A percentile compares a stretch with the other conserved stretches of the same genome.
Conservation (phyloP, 2,329 filamentous ascomycete species). For the Aureobasidium uvarum region DNA sequence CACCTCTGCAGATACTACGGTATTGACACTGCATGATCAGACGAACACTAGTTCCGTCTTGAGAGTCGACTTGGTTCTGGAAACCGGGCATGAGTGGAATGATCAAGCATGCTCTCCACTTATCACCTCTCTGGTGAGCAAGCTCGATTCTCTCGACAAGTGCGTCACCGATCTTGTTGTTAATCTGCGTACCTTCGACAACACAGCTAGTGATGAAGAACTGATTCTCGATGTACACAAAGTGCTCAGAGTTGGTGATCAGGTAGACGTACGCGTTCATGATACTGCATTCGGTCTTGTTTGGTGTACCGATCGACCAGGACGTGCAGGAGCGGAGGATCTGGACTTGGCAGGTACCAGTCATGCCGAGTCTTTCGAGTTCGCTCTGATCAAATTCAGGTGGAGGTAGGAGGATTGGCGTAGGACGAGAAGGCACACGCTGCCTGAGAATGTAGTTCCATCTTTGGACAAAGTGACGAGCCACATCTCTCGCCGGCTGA, state of each 20-base stretch:
- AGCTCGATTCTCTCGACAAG: constrained; percentile 87
- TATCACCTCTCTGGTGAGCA: constrained; percentile 77
- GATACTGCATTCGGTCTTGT: constrained; percentile 87
- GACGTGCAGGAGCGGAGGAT: constrained; percentile 85
- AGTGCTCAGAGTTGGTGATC: constrained; percentile 93
- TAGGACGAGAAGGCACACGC: constrained; percentile 87
- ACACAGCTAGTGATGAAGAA: constrained; percentile 96
- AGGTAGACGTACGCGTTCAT: constrained; percentile 93
- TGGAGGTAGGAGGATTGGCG: constrained; percentile 88
- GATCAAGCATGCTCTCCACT: constrained; percentile 85
- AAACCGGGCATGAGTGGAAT: constrained; percentile 98
- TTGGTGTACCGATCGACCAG: constrained; percentile 86
- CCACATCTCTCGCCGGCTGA: constrained; percentile 89
- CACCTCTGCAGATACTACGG: constrained; percentile 90
- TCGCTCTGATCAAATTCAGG: constrained; percentile 87
- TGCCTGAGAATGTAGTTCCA: constrained; percentile 97
- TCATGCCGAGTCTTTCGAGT: constrained; percentile 80
- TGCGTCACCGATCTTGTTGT: constrained; percentile 92
- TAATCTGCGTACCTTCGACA: constrained; percentile 80
- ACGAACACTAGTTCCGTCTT: constrained; percentile 90
- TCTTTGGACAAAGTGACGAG: constrained; percentile 92
- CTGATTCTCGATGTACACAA: constrained; percentile 98
- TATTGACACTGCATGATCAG: constrained; percentile 98
- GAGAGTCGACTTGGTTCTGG: constrained; percentile 91
- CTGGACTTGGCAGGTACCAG: constrained; percentile 94